phyloP scores from a whole-genome alignment of 331 rosid genomes.

The Quercus phellos region DNA sequence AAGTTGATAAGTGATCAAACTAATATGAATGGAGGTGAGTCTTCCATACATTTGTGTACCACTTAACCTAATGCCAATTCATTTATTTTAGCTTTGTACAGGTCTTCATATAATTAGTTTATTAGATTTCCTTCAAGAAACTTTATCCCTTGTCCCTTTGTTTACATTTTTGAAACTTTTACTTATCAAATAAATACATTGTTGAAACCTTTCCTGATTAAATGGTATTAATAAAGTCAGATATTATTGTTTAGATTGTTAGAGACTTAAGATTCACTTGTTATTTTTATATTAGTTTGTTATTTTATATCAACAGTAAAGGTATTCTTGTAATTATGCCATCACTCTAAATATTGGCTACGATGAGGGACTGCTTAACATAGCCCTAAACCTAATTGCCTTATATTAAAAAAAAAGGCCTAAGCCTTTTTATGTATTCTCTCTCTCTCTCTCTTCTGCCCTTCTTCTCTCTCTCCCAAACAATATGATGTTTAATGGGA shows the following conservation, averaged over 20 bases:
- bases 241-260: background rate
- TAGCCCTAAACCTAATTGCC: too few species aligned
- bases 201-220: background rate
- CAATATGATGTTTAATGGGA: too few species aligned
- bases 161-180: slow-evolving; percentile 15
- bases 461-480: too few species aligned
- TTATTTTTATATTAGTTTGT: too few species aligned
- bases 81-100: background rate
- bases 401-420: too few species aligned
- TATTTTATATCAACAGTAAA: too few species aligned
- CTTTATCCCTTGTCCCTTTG: background rate
- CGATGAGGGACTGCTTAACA: too few species aligned
- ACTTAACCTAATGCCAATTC: background rate
- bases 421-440: too few species aligned
- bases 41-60: background rate
- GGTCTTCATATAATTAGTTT: background rate
- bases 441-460: too few species aligned
- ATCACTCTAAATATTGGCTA: too few species aligned
- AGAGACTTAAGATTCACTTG: too few species aligned
- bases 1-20: slow-evolving; percentile 59
- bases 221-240: background rate
- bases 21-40: slow-evolving; percentile 74
- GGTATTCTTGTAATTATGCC: too few species aligned
- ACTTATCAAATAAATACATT: background rate
- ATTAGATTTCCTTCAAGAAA: background rate